phyloP scores from a whole-genome alignment of 2,329 filamentous ascomycete species.

The Aspergillus persii region DNA sequence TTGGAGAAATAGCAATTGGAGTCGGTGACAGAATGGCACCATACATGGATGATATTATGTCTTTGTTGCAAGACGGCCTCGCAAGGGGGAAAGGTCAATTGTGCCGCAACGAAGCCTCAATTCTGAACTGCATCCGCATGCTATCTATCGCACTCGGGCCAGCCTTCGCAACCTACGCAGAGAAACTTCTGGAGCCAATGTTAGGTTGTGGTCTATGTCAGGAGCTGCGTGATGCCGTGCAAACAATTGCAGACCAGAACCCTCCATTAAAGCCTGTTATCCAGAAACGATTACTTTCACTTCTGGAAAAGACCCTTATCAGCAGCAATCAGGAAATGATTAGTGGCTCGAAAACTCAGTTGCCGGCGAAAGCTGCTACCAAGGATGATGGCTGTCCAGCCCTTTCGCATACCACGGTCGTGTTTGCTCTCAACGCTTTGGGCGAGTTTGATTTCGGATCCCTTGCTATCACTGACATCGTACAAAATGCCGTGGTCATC shows the following conservation, averaged over 20 bases:
- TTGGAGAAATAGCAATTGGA: neutral
- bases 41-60: neutral
- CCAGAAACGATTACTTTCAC: neutral
- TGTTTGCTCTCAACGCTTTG: conserved; percentile 60
- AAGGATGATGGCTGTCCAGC: neutral
- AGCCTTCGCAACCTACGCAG: neutral
- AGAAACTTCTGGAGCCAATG: neutral
- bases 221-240: neutral
- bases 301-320: neutral
- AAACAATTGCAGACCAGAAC: neutral
- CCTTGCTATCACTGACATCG: conserved; percentile 94
- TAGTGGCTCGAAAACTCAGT: neutral
- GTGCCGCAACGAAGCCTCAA: neutral
- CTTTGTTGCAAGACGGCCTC: neutral
- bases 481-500: conserved; percentile 94
- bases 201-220: neutral
- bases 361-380: neutral
- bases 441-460: conserved; percentile 92
- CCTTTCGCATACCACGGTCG: neutral
- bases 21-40: neutral
- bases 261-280: neutral
- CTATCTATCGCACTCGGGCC: conserved; percentile 78
- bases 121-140: conserved; percentile 47
- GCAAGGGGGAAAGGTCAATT: neutral
- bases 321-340: neutral